phyloP scores from a whole-genome alignment of 768 basidiomycete species.

The Postia placenta region DNA sequence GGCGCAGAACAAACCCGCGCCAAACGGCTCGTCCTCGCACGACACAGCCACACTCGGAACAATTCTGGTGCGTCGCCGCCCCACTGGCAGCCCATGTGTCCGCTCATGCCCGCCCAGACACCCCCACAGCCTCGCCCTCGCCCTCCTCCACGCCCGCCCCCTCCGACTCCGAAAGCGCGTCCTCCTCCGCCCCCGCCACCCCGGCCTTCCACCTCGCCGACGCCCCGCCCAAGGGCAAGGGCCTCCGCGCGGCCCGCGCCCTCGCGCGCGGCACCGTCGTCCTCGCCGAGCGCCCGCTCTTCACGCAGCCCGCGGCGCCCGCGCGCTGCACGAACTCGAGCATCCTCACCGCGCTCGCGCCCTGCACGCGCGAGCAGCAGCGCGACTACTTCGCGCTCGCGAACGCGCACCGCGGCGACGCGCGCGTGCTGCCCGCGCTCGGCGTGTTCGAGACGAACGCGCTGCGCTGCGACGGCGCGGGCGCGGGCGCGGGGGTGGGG shows the following conservation, averaged over 20 bases:
- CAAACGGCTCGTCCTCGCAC: no score
- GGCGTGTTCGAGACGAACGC: constrained; percentile 27
- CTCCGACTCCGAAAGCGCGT: constrained; percentile 3
- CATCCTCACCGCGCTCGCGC: constrained; percentile 16
- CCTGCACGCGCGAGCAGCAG: constrained; percentile 21
- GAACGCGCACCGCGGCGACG: constrained; percentile 15
- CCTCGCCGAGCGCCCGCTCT: constrained; percentile 22
- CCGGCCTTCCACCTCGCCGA: constrained; percentile 11
- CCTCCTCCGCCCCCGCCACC: constrained; percentile 2
- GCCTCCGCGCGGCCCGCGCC: constrained; percentile 21
- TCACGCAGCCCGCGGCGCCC: constrained; percentile 13
- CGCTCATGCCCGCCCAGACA: no score
- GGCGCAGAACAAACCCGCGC: no score
- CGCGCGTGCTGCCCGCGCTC: constrained; percentile 16
- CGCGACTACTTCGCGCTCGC: constrained; percentile 21
- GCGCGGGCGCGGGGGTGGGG: constrained; percentile 1
- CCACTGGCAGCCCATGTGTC: no score
- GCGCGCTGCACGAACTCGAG: constrained; percentile 20
- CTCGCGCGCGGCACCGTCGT: constrained; percentile 21
- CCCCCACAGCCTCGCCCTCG: no score
- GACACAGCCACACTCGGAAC: no score
- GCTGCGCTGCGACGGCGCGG: constrained; percentile 14
- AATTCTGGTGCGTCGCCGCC: no score
- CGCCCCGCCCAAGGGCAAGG: constrained; percentile 20
- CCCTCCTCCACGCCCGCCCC: constrained; percentile 1